Base-by-base conservation (phyloP, 192 early-diverging fungal species). In the Pilobolus umbonatus region DNA sequence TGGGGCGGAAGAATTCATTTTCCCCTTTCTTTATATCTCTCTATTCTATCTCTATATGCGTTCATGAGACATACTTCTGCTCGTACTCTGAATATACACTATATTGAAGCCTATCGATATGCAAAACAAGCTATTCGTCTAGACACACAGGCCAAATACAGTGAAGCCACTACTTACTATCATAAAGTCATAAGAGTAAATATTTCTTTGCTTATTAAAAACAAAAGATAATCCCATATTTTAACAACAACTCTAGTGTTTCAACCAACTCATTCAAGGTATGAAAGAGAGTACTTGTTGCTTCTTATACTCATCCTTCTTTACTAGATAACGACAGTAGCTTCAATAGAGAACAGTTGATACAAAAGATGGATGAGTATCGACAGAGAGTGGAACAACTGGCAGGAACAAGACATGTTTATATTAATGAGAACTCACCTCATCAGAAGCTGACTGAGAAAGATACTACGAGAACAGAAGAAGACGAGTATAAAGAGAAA, bases 301-400 rank as follows among this genome's bases (percentile, higher is more conserved):
- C 24, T 26, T 48, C 46, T 48, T 26, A 2, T 48, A n/a, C n/a
- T n/a, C n/a, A n/a, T n/a, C n/a, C n/a, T n/a, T n/a, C n/a, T n/a
- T 57, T 12, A 42, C 43, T 30, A 43, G 55, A 44, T 38, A 42
- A 42, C 14, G 39, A 25, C 14, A 54, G 22, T 25, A 35, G 35
- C 19, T 9, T 48, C 29, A 24, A 60, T 21, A 38, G 55, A 17
- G 44, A 62, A n/a, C 26, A 65, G 26, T 29, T 72, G 19, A 53
- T 66, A 21, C 70, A 72, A 35, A 72, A 72, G 36, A 50, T 47
- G 7, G 45, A 61, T 19, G 60, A 72, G 25, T 72, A 72, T 40
- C 38, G 28, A 29, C 63, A 56, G 46, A 44, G 70, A 9, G 31
- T 55, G 10, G 64, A 65, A 17, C 70, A 72, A 54, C 12, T 72